Conservation (phyloP, 2,329 filamentous ascomycete genomes). For the Cladosporium sp. region DNA sequence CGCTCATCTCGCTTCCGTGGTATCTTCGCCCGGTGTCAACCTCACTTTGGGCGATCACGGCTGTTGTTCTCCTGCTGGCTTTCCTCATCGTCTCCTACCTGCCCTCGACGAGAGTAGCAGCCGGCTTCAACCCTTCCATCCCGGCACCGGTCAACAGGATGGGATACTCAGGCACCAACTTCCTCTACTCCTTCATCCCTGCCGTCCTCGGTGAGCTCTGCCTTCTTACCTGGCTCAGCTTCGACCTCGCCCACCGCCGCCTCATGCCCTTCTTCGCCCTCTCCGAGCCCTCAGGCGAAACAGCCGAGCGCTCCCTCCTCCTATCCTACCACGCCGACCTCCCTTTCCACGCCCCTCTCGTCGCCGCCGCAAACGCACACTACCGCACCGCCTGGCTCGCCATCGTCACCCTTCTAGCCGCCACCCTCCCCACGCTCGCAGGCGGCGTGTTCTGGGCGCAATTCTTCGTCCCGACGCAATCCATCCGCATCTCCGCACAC, state of each 20-base stretch:
- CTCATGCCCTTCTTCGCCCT: conserved; percentile 62
- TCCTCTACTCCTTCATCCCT: conserved; percentile 74
- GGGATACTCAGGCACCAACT: conserved; percentile 81
- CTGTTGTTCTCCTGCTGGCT: conserved; percentile 57
- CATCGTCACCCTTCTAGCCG: conserved; percentile 52
- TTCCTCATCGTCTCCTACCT: conserved; percentile 71
- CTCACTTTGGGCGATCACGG: conserved; percentile 57
- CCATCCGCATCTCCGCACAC: conserved; percentile 64
- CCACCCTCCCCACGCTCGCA: conserved; percentile 59
- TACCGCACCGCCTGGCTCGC: conserved; percentile 59
- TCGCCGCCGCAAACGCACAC: conserved; percentile 56
- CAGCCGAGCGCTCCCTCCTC: conserved; percentile 58
- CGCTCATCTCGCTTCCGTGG: conserved; percentile 53
- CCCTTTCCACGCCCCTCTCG: conserved; percentile 54
- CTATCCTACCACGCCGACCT: conserved; percentile 64
- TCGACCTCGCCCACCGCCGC: conserved; percentile 60
- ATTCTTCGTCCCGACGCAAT: conserved; percentile 44
- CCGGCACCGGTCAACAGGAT: conserved; percentile 35
- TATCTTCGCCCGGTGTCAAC: conserved; percentile 63
- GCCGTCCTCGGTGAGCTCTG: conserved; percentile 60
- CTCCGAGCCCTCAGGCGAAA: conserved; percentile 43
- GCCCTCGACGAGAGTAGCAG: conserved; percentile 56
- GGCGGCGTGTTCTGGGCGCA: conserved; percentile 70
- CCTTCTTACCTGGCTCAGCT: conserved; percentile 59
- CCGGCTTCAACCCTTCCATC: conserved; percentile 67